Evolutionary conservation across 2,329 filamentous ascomycete species (phyloP).

Genomic region (Drechslerella coelobrocha): DNA sequence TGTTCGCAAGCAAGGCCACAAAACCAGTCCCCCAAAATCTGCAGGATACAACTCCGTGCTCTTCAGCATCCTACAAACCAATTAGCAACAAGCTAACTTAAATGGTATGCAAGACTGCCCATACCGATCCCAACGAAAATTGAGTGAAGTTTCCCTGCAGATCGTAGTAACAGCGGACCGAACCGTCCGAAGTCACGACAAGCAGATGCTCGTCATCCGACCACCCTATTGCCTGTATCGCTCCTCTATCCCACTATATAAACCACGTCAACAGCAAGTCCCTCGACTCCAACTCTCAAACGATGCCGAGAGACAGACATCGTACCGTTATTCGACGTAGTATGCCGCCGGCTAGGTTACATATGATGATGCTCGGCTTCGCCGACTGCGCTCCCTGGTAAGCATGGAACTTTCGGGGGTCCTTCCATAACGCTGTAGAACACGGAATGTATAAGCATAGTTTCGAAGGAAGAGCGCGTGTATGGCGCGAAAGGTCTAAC

Average conservation of each 20-base stretch:
- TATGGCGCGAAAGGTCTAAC: conserved; percentile 52
- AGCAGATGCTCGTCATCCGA: conserved; percentile 92
- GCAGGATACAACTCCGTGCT: conserved; percentile 85
- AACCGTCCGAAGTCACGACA: conserved; percentile 86
- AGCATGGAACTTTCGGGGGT: conserved; percentile 81
- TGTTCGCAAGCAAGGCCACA: conserved; percentile 88
- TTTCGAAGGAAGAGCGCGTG: neutral
- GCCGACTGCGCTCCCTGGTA: conserved; percentile 72
- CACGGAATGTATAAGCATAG: conserved; percentile 10
- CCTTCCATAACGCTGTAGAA: conserved; percentile 77
- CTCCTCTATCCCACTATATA: conserved; percentile 82
- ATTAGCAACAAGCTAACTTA: conserved; percentile 10
- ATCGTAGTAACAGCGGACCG: conserved; percentile 86
- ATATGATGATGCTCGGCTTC: conserved; percentile 89
- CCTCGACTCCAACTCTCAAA: conserved; percentile 6
- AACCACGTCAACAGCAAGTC: conserved; percentile 16
- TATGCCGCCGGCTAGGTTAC: conserved; percentile 88
- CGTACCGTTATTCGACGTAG: conserved; percentile 76
- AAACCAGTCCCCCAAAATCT: conserved; percentile 92
- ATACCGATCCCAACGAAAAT: conserved; percentile 76
- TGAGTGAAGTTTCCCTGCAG: conserved; percentile 95
- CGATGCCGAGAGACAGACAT: conserved; percentile 30
- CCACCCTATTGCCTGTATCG: conserved; percentile 90
- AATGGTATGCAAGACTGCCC: neutral
- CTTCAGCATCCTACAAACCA: conserved; percentile 73